phyloP scores from a whole-genome alignment of 805 yeast species.

The Kodamaea kakaduensis region DNA sequence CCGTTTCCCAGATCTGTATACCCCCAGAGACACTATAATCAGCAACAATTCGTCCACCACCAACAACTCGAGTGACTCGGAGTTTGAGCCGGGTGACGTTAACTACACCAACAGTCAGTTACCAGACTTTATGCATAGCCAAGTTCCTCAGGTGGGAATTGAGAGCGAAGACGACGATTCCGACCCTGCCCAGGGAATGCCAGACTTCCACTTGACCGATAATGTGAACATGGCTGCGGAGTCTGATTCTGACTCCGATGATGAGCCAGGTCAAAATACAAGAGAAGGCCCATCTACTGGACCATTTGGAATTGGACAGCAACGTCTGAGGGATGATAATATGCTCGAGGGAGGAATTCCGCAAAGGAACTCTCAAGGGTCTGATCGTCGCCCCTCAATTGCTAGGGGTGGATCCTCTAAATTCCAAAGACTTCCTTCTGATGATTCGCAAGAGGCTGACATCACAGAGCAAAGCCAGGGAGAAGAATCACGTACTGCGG shows the following conservation, averaged over 20 bases:
- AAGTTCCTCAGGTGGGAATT: conserved; percentile 9
- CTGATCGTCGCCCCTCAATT: too few species aligned
- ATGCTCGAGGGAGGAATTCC: too few species aligned
- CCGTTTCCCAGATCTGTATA: conserved; percentile 26
- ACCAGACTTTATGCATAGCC: conserved; percentile 18
- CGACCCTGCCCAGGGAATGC: conserved; percentile 1
- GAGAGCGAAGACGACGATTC: conserved; percentile 12
- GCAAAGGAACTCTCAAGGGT: too few species aligned
- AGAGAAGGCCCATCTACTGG: not conserved
- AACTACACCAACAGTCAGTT: conserved; percentile 10
- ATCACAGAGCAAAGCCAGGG: conserved; percentile 5
- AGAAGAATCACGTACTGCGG: conserved; percentile 3
- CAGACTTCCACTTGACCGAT: conserved; percentile 5
- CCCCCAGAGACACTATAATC: conserved; percentile 25
- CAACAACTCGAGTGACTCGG: conserved; percentile 20
- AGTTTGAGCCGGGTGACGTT: conserved; percentile 7
- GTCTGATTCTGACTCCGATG: not conserved
- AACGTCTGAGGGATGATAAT: too few species aligned
- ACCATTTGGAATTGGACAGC: too few species aligned
- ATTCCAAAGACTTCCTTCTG: too few species aligned
- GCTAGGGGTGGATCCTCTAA: too few species aligned
- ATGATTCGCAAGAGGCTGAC: conserved; percentile 2
- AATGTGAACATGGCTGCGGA: not conserved
- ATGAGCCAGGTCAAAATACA: not conserved
- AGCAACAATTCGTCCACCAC: conserved; percentile 24